phyloP scores from a whole-genome alignment of 139 green algal species.

The Chlamydomonas incerta region DNA sequence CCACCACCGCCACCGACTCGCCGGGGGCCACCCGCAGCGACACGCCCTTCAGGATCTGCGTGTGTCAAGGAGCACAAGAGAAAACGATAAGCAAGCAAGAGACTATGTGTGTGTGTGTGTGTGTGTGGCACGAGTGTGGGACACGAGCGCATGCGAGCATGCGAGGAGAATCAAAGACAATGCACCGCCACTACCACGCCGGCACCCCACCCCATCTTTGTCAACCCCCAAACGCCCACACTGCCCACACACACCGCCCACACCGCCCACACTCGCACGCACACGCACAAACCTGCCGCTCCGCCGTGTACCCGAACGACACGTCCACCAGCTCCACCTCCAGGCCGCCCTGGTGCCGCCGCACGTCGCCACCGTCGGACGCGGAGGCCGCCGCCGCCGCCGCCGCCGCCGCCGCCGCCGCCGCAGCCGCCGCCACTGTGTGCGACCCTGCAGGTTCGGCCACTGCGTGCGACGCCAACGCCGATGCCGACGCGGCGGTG shows the following conservation, averaged over 20 bases:
- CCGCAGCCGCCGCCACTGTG: background rate
- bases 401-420: background rate
- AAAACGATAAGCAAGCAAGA: too few species aligned
- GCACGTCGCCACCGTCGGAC: too few species aligned
- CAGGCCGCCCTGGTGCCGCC: too few species aligned
- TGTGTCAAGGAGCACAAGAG: too few species aligned
- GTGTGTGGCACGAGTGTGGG: background rate
- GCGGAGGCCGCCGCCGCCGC: background rate
- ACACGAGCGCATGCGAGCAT: background rate
- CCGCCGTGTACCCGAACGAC: constrained; percentile 74
- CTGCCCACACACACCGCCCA: too few species aligned
- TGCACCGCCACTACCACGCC: too few species aligned
- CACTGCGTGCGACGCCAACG: background rate
- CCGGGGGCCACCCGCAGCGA: constrained; percentile 70
- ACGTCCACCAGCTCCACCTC: constrained; percentile 76
- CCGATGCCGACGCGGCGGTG: constrained; percentile 10
- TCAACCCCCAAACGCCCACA: too few species aligned
- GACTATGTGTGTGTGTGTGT: background rate
- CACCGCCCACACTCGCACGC: too few species aligned
- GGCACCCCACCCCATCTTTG: too few species aligned
- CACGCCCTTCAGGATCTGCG: constrained; percentile 49
- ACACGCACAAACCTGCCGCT: constrained; percentile 58
- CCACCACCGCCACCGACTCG: constrained; percentile 90
- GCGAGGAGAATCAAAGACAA: too few species aligned
- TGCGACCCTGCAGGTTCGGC: too few species aligned